Percentiles rank a stretch among this genome's conserved stretches.
These are phyloP conservation scores for Hypomyces rosellus DNA, from an alignment of 2,329 filamentous ascomycete species.

Conservation along the genomic window DNA sequence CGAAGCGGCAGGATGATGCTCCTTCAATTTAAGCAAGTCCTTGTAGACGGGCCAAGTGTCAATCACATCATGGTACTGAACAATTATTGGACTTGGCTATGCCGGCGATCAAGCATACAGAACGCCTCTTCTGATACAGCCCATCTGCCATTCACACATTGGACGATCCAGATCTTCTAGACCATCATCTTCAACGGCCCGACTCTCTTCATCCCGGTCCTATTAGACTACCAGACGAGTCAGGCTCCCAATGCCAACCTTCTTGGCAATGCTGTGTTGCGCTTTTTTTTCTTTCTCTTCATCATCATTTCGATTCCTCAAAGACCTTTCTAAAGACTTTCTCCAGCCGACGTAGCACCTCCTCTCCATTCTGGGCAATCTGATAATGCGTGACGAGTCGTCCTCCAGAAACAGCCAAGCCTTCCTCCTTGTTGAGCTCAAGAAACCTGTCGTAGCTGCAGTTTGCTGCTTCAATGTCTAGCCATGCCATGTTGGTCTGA, in stretches of 20 bases:
- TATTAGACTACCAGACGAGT: neutral
- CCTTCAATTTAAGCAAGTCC: no score
- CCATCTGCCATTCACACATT: no score
- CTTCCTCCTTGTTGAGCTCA: constrained; percentile 34
- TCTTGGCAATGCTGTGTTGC: no score
- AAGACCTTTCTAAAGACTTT: constrained; percentile 43
- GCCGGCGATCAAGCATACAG: no score
- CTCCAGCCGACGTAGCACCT: constrained; percentile 52
- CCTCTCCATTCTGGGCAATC: constrained; percentile 54
- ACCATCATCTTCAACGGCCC: neutral
- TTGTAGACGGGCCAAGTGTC: no score
- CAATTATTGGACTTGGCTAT: no score
- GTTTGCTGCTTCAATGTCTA: constrained; percentile 61
- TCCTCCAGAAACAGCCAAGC: constrained; percentile 34
- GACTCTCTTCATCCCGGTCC: neutral
- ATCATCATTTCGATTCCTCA: neutral
- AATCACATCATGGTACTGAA: no score
- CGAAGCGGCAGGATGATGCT: no score
- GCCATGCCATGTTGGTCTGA: constrained; percentile 90
- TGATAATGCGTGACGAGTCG: constrained; percentile 50
- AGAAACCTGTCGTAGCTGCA: constrained; percentile 33
- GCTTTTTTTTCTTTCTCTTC: neutral
- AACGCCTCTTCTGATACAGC: no score
- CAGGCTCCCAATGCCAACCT: neutral
- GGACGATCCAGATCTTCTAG: no score